Conservation (phyloP, 208 protist genomes). For the Acanthamoeba castellanii region DNA sequence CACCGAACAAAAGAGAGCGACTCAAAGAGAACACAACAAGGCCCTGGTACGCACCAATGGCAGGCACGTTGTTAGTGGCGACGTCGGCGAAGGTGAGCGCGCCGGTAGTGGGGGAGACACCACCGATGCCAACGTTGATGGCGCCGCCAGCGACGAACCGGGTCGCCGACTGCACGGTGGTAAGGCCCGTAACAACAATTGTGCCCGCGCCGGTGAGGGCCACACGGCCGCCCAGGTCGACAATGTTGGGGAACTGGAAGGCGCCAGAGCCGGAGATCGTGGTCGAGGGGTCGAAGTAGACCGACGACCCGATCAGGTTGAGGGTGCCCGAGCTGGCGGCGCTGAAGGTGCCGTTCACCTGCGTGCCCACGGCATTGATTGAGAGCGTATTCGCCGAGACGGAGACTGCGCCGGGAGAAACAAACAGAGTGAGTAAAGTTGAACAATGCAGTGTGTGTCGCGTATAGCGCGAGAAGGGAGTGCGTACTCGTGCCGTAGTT, state of each 20-base stretch:
- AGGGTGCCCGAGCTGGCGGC: neutral
- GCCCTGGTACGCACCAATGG: neutral
- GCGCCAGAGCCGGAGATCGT: neutral
- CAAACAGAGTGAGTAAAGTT: neutral
- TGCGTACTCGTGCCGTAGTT: conserved; percentile 64
- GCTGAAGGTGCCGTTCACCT: conserved; percentile 39
- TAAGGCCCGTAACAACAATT: neutral
- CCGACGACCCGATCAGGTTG: neutral
- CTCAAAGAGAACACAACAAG: neutral
- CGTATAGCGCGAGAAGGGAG: neutral
- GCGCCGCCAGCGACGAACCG: neutral
- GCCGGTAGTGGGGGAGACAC: neutral
- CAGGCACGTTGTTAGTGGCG: neutral
- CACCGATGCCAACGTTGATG: neutral
- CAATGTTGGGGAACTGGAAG: neutral
- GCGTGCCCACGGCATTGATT: conserved; percentile 22
- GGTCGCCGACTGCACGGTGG: neutral
- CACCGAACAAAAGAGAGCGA: neutral
- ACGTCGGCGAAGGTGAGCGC: conserved; percentile 54
- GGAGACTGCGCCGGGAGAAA: neutral
- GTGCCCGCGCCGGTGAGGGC: neutral
- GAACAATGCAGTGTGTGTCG: neutral
- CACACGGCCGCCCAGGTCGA: neutral
- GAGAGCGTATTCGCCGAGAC: neutral
- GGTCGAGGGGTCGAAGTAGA: conserved; percentile 16